Conservation (phyloP, 2,329 filamentous ascomycete genomes). For the Ceratocystis cacaofunesta region DNA sequence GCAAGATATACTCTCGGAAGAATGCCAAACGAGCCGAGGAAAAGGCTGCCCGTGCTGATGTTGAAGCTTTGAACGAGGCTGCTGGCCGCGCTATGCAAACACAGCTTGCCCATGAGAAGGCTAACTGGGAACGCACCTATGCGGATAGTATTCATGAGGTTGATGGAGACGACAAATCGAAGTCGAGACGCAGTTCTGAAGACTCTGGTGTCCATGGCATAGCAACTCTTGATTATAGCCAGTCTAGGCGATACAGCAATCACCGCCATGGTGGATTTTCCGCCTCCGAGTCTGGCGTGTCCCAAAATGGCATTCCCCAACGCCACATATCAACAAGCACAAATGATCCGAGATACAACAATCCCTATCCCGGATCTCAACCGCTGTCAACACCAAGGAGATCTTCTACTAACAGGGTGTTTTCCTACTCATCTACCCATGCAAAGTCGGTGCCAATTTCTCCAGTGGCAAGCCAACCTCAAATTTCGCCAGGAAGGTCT, state of each 20-base stretch:
- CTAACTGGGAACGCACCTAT: slow-evolving; percentile 65
- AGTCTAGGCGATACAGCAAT: neutral
- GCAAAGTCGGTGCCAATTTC: neutral
- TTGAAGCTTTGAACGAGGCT: slow-evolving; percentile 52
- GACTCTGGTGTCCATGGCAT: slow-evolving; percentile 13
- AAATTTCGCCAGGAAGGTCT: neutral
- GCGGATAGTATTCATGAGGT: slow-evolving; percentile 29
- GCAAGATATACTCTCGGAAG: slow-evolving; percentile 51
- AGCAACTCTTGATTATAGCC: neutral
- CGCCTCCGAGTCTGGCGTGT: neutral
- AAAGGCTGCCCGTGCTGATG: slow-evolving; percentile 36
- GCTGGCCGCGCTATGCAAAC: slow-evolving; percentile 53
- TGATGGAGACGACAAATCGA: neutral
- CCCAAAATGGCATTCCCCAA: neutral
- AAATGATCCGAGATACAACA: neutral
- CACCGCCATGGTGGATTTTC: neutral
- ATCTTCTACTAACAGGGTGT: neutral
- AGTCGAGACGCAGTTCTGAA: slow-evolving; percentile 7
- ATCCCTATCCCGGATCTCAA: neutral
- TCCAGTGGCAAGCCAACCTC: neutral
- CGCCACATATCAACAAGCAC: neutral
- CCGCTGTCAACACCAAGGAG: neutral
- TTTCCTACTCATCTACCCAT: neutral
- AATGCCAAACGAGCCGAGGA: slow-evolving; percentile 36
- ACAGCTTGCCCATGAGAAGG: slow-evolving; percentile 44